Conservation (phyloP, 495 filamentous ascomycete species). For the Poronia punctata region DNA sequence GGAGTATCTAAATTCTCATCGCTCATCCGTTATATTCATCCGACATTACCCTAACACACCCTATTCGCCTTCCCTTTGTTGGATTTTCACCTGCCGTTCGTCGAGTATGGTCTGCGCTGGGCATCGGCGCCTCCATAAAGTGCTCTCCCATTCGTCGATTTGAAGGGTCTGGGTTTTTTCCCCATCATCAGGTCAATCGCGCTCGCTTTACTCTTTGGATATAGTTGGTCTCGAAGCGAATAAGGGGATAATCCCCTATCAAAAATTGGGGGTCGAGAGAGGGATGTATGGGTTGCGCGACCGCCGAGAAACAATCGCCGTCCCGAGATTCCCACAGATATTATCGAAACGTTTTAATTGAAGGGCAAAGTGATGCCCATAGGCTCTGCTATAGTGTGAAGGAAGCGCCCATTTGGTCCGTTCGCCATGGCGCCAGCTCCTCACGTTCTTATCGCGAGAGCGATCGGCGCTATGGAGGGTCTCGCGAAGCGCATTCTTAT, state of each 20-base stretch:
- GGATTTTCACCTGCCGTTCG: conserved; percentile 7
- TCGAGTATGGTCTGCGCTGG: conserved; percentile 20
- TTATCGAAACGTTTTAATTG: conserved; percentile 1
- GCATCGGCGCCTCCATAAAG: conserved; percentile 17
- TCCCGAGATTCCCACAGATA: not conserved
- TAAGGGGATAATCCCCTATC: too few relatives aligned
- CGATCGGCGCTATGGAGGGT: conserved; percentile 23
- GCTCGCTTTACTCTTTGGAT: too few relatives aligned
- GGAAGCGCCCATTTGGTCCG: conserved; percentile 1
- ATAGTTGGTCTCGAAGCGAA: too few relatives aligned
- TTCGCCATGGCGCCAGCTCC: conserved; percentile 10
- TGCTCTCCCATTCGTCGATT: conserved; percentile 25
- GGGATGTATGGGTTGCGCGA: too few relatives aligned
- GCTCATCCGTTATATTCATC: conserved; percentile 13
- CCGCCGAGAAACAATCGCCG: too few relatives aligned
- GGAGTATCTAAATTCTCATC: conserved; percentile 3
- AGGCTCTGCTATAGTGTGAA: conserved; percentile 7
- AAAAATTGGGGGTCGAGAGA: too few relatives aligned
- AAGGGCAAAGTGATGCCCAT: conserved; percentile 6
- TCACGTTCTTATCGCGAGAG: conserved; percentile 14
- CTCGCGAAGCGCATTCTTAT: conserved; percentile 71
- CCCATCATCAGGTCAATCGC: too few relatives aligned
- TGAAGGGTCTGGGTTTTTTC: conserved; percentile 43
- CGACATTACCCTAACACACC: conserved; percentile 14
- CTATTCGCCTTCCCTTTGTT: conserved; percentile 7